phyloP scores from a whole-genome alignment of 768 basidiomycete genomes.

The Russula griseocarnosa region DNA sequence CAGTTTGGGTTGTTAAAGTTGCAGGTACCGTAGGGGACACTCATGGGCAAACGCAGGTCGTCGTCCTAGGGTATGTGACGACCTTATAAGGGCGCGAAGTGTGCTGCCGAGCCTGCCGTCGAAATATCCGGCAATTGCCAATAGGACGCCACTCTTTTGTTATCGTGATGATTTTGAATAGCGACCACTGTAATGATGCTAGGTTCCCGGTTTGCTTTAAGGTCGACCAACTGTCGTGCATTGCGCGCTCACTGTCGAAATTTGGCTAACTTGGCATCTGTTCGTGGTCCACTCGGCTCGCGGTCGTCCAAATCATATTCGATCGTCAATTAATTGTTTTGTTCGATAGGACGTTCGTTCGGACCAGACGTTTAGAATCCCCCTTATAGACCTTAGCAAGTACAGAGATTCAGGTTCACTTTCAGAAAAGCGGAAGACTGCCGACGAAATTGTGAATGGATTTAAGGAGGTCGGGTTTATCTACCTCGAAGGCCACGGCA shows the following conservation, averaged over 20 bases:
- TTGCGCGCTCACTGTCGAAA: not conserved
- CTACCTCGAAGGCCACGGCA: conserved; percentile 72
- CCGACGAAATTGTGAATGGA: conserved; percentile 66
- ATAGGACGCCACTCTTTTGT: not conserved
- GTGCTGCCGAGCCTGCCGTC: conserved; percentile 5
- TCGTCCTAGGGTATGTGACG: not conserved
- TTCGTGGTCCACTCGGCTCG: not conserved
- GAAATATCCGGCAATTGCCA: conserved; percentile 6
- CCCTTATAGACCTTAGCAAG: conserved; percentile 73
- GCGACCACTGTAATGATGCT: not conserved
- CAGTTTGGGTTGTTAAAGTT: not conserved
- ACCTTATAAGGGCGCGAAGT: not conserved
- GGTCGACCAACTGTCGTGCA: conserved; percentile 8
- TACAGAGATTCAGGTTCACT: conserved; percentile 50
- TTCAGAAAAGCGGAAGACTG: conserved; percentile 57
- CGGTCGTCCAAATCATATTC: not conserved
- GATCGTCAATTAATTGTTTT: not conserved
- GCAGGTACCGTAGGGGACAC: not conserved
- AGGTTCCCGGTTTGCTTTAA: conserved; percentile 1
- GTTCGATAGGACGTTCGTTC: conserved; percentile 36
- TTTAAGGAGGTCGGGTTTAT: conserved; percentile 81
- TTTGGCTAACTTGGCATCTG: conserved; percentile 7
- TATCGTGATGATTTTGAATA: not conserved
- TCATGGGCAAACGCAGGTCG: not conserved
- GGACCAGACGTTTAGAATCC: conserved; percentile 46